Conservation (phyloP, 2,329 filamentous ascomycete species). For the Sporothrix brasiliensis region DNA sequence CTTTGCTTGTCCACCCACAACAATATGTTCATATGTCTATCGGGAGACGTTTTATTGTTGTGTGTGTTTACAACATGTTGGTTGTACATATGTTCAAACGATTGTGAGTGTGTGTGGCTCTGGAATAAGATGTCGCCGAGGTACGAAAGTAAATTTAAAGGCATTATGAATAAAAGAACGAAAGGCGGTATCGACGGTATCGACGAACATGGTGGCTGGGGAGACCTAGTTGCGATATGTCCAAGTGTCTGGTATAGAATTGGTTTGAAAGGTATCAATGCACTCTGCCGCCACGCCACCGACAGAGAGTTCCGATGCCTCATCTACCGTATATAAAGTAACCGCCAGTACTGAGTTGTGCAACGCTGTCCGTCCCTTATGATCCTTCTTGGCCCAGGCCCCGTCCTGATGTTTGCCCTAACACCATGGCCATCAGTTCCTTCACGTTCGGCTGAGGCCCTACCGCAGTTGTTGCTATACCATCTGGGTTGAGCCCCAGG, state of each 20-base stretch:
- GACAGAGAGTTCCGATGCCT: neutral
- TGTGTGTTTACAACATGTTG: neutral
- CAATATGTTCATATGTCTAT: neutral
- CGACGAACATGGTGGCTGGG: neutral
- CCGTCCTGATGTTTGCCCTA: constrained; percentile 21
- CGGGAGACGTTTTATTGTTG: neutral
- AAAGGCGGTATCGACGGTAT: constrained; percentile 36
- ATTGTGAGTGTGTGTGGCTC: neutral
- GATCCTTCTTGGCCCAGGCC: constrained; percentile 1
- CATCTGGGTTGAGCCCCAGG: constrained; percentile 35
- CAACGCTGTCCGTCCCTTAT: neutral
- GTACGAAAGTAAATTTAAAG: too few species aligned
- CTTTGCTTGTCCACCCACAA: neutral
- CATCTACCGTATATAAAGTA: neutral
- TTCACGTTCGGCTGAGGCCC: constrained; percentile 51
- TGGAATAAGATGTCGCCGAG: neutral
- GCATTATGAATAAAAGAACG: too few species aligned
- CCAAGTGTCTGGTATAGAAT: neutral
- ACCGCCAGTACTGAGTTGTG: neutral
- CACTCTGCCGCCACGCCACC: constrained; percentile 32
- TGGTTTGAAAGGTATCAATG: constrained; percentile 28
- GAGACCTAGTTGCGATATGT: too few species aligned
- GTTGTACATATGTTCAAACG: neutral
- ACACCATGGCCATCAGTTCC: constrained; percentile 43
- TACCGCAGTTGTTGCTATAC: constrained; percentile 51